phyloP scores from a whole-genome alignment of 805 yeast genomes.

The Tetrapisispora nanseiensis region DNA sequence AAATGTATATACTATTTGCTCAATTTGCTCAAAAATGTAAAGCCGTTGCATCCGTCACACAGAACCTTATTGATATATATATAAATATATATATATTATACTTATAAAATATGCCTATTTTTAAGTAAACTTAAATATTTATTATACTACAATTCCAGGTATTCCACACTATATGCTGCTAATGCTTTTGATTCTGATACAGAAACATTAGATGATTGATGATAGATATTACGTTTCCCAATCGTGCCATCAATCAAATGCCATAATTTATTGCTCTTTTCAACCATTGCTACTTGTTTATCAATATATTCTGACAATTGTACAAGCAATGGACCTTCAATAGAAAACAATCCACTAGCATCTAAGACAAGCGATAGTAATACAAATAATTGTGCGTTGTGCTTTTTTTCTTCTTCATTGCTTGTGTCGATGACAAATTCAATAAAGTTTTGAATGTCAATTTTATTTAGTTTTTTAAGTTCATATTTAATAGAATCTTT shows the following conservation, averaged over 20 bases:
- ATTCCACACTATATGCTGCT: slow-evolving; percentile 25
- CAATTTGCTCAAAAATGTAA: too few relatives aligned
- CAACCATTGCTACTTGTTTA: slow-evolving; percentile 20
- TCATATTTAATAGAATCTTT: slow-evolving; percentile 46
- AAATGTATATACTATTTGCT: too few relatives aligned
- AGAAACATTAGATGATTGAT: slow-evolving; percentile 4
- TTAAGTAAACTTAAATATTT: background rate
- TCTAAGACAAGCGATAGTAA: slow-evolving; percentile 26
- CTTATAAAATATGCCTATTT: too few relatives aligned
- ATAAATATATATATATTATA: too few relatives aligned
- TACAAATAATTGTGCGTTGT: slow-evolving; percentile 23
- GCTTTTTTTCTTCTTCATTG: slow-evolving; percentile 14
- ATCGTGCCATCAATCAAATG: slow-evolving; percentile 15
- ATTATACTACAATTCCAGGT: slow-evolving; percentile 16
- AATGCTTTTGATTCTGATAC: slow-evolving; percentile 10
- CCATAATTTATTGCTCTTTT: slow-evolving; percentile 25
- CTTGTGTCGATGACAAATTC: slow-evolving; percentile 24
- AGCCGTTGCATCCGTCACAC: too few relatives aligned
- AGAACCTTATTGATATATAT: too few relatives aligned
- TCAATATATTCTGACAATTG: slow-evolving; percentile 19
- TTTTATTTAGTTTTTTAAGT: slow-evolving; percentile 25
- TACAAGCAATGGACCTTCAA: slow-evolving; percentile 20
- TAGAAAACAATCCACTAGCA: slow-evolving; percentile 28
- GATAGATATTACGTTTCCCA: slow-evolving; percentile 3
- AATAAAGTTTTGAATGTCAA: slow-evolving; percentile 27